Conservation (phyloP, 2,329 filamentous ascomycete genomes). For the Colletotrichum viniferum region DNA sequence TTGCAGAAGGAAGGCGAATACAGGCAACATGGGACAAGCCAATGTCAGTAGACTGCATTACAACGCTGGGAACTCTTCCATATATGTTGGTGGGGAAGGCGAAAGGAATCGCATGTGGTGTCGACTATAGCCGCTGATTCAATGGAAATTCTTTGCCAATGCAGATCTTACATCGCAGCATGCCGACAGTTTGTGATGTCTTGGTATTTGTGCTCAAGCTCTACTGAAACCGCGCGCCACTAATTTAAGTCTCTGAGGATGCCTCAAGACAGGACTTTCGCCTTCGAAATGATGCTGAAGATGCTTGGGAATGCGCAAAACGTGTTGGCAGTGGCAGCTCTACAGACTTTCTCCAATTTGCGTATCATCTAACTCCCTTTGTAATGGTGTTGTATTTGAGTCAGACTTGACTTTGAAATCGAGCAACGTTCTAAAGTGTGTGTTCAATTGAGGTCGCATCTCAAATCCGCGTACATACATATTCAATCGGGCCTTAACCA, state of each 20-base stretch:
- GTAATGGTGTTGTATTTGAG: neutral
- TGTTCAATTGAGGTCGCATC: neutral
- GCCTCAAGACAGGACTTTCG: neutral
- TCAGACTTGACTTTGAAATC: neutral
- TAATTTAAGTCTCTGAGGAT: neutral
- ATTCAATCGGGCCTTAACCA: neutral
- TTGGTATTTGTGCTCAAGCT: neutral
- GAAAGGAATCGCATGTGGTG: neutral
- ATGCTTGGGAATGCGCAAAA: no score
- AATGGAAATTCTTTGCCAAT: neutral
- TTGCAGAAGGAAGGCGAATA: accelerated
- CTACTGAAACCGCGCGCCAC: neutral
- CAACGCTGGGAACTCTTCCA: accelerated
- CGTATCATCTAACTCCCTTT: neutral
- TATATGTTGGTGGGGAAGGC: neutral
- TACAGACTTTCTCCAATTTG: neutral
- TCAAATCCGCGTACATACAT: neutral
- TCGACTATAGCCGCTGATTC: neutral
- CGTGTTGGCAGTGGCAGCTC: no score
- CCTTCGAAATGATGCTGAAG: neutral
- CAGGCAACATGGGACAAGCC: neutral
- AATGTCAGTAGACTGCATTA: neutral
- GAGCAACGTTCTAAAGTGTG: neutral
- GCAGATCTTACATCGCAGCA: neutral
- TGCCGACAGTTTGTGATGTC: neutral